Evolutionary conservation across 139 green algal genomes (phyloP), one percentile per base, ranked within the genome.

Genomic region (Haematococcus lacustris): DNA sequence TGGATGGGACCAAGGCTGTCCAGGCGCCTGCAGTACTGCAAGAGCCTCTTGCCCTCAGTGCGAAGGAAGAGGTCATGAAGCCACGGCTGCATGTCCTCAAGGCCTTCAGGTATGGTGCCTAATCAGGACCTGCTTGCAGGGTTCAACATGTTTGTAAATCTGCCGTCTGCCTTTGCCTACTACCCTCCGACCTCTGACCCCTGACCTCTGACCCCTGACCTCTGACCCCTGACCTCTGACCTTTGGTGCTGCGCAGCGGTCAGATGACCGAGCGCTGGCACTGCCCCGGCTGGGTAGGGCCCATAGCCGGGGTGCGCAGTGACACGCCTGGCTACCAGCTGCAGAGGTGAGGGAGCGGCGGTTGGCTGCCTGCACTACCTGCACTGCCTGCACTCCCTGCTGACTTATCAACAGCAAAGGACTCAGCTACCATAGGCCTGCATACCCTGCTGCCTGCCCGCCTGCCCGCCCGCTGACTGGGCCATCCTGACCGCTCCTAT

Each of bases 201-300:
- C n/a, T n/a, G n/a, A n/a, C n/a, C n/a, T n/a, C n/a, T n/a, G n/a
- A n/a, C n/a, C n/a, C n/a, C n/a, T n/a, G n/a, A n/a, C n/a, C n/a
- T n/a, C n/a, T n/a, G n/a, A n/a, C n/a, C n/a, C n/a, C n/a, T n/a
- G n/a, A n/a, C n/a, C n/a, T n/a, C n/a, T n/a, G n/a, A n/a, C n/a
- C n/a, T n/a, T n/a, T n/a, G n/a, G n/a, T n/a, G n/a, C 5, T 40
- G 30, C 32, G 64, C 64, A 70, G 64, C 25, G 81, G 81, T 3
- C 81, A 86, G 72, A 84, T 84, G 60, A 76, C 72, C 3, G 70
- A 82, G 34, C 37, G 34, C 23, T 84, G 78, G 78, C 33, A 77
- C 25, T 76, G 81, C 32, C 74, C 66, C 2, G 80, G 80, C 3
- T 86, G 80, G 80, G 74, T 66, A 25, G 80, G 77, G 25, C 77